phyloP scores from a whole-genome alignment of 2,329 filamentous ascomycete species.

The Ceratocystis colombiana region DNA sequence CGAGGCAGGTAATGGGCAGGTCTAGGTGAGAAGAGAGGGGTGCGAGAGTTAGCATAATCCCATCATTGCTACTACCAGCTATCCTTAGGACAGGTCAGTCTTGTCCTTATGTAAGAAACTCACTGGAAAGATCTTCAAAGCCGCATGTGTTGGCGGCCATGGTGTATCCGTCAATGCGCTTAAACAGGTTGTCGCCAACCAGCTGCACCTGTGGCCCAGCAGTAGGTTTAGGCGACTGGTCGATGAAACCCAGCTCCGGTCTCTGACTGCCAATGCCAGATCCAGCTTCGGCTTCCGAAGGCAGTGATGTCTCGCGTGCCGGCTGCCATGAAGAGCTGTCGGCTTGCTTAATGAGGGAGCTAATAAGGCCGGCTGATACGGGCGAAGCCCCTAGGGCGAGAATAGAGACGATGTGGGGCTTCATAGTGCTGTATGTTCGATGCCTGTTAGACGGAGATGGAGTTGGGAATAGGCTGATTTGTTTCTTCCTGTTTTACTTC shows the following conservation, averaged over 20 bases:
- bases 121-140: constrained; percentile 30
- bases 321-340: constrained; percentile 31
- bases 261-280: not conserved
- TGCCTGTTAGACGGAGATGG: not conserved
- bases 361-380: constrained; percentile 29
- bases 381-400: constrained; percentile 19
- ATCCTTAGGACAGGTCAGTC: not conserved
- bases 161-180: constrained; percentile 30
- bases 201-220: constrained; percentile 29
- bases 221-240: constrained; percentile 31
- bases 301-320: constrained; percentile 29
- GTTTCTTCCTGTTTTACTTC: not conserved
- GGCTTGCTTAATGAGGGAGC: constrained; percentile 26
- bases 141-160: constrained; percentile 31
- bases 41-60: not conserved
- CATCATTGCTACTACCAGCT: not conserved
- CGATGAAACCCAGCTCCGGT: constrained; percentile 27
- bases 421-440: not conserved
- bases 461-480: too few relatives aligned
- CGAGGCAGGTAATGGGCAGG: constrained; percentile 14
- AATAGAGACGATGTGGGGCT: not conserved
- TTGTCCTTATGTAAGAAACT: constrained; percentile 25
- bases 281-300: constrained; percentile 18
- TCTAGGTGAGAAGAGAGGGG: not conserved
- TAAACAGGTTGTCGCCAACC: constrained; percentile 30